A percentile compares a stretch with the other conserved stretches of the same genome.
These are phyloP conservation scores for Tilletia caries DNA, from an alignment of 1,284 basidiomycete species.

Conservation along the genomic window DNA sequence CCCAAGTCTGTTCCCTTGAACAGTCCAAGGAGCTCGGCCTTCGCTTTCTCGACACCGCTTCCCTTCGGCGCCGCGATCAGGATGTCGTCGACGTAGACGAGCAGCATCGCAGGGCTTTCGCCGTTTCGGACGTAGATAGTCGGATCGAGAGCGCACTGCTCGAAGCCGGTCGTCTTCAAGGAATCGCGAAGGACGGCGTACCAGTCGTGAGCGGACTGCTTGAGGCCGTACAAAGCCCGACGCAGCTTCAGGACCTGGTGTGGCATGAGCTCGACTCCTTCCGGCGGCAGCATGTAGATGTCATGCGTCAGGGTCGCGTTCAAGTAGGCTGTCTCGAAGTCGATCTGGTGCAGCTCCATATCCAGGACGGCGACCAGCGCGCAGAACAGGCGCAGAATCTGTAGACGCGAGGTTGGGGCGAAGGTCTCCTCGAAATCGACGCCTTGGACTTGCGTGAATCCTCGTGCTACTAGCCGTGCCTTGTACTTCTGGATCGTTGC, in stretches of 20 bases:
- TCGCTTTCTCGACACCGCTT: background rate
- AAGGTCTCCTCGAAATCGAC: conserved; percentile 57
- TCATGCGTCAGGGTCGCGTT: conserved; percentile 56
- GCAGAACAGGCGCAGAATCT: conserved; percentile 53
- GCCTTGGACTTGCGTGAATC: conserved; percentile 56
- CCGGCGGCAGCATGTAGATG: conserved; percentile 54
- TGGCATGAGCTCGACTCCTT: conserved; percentile 26
- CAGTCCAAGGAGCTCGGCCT: background rate
- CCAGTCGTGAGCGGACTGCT: background rate
- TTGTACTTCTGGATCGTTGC: conserved; percentile 53
- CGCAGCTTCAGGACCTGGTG: background rate
- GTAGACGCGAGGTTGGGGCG: conserved; percentile 54
- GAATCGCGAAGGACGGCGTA: background rate
- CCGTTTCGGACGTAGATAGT: background rate
- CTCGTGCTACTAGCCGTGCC: conserved; percentile 56
- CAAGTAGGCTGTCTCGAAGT: conserved; percentile 50
- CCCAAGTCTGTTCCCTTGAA: conserved; percentile 1
- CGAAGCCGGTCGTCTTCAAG: background rate
- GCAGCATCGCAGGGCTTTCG: background rate
- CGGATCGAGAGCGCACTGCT: background rate
- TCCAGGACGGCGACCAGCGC: conserved; percentile 53
- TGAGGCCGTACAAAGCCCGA: background rate
- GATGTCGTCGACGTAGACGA: conserved; percentile 5
- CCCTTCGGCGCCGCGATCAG: background rate
- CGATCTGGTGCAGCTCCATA: conserved; percentile 55